Evolutionary conservation across 1,284 basidiomycete genomes (phyloP).

Genomic region (Papiliotrema terrestris): DNA sequence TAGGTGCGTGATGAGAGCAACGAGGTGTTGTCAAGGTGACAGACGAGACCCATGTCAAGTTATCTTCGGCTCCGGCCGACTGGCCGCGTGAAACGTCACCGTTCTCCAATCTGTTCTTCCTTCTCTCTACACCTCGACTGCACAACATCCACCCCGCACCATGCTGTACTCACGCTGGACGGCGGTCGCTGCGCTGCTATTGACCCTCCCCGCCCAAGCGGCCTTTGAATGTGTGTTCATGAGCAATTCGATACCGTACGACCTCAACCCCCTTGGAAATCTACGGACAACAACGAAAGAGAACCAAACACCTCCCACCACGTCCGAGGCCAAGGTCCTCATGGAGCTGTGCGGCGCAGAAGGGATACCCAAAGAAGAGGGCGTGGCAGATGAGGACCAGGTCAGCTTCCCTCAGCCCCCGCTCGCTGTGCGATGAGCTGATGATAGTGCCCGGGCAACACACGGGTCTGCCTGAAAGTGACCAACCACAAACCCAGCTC

Average conservation of each 20-base stretch:
- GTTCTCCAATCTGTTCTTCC: no score
- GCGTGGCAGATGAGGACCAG: slow-evolving; percentile 42
- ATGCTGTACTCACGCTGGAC: no score
- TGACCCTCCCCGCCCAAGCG: slow-evolving; percentile 8
- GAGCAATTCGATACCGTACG: slow-evolving; percentile 24
- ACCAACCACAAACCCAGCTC: slow-evolving; percentile 42
- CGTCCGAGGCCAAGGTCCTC: slow-evolving; percentile 30
- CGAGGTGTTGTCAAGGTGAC: no score
- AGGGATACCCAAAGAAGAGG: slow-evolving; percentile 24
- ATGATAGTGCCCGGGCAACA: slow-evolving; percentile 41
- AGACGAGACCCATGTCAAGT: no score
- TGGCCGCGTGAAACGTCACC: no score
- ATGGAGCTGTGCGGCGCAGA: slow-evolving; percentile 37
- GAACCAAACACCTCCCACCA: slow-evolving; percentile 43
- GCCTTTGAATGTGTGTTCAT: slow-evolving; percentile 25
- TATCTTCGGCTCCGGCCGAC: no score
- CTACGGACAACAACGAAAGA: slow-evolving; percentile 22
- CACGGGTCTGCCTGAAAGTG: slow-evolving; percentile 41
- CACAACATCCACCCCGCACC: no score
- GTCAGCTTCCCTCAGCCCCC: slow-evolving; percentile 6
- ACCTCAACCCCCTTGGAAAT: slow-evolving; percentile 33
- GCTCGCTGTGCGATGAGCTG: background rate
- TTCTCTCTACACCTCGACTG: no score
- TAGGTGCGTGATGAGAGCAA: no score
- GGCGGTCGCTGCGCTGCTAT: background rate